Conservation (phyloP, 768 basidiomycete genomes). For the Collybiopsis luxurians region DNA sequence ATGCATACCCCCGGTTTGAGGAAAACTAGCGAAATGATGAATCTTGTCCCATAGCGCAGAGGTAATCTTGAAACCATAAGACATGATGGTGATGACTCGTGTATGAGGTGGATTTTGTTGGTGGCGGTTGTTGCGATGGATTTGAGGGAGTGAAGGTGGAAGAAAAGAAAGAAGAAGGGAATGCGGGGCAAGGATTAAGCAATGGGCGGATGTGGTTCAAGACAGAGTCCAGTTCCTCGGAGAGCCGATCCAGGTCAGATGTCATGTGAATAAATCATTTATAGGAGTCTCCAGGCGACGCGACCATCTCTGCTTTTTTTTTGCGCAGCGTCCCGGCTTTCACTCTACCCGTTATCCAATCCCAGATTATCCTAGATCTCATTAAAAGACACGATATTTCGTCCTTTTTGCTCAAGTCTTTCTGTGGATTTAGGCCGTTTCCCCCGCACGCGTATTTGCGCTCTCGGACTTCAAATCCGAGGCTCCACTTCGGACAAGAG, state of each 20-base stretch:
- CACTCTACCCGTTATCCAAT: no score
- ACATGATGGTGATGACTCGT: conserved; percentile 31
- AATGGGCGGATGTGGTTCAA: not conserved
- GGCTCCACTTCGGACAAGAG: no score
- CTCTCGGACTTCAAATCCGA: no score
- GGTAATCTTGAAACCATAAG: conserved; percentile 69
- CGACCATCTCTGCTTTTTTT: no score
- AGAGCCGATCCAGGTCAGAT: not conserved
- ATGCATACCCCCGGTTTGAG: conserved; percentile 82
- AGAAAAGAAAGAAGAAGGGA: not conserved
- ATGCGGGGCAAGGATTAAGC: not conserved
- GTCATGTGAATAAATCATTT: conserved; percentile 5
- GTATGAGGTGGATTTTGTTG: no score
- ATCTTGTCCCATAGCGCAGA: conserved; percentile 85
- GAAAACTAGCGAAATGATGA: conserved; percentile 88
- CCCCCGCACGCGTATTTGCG: no score
- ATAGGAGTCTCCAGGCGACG: not conserved
- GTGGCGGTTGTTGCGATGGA: no score
- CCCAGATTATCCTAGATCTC: no score
- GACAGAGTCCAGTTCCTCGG: not conserved
- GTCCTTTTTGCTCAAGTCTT: no score
- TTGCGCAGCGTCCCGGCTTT: not conserved
- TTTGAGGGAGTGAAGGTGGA: not conserved
- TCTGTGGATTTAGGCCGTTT: no score
- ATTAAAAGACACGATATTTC: no score